Percentiles rank a stretch among this genome's conserved stretches.
These are phyloP conservation scores for Athelia psychrophila DNA, from an alignment of 1,284 basidiomycete species.

Conservation along the genomic window DNA sequence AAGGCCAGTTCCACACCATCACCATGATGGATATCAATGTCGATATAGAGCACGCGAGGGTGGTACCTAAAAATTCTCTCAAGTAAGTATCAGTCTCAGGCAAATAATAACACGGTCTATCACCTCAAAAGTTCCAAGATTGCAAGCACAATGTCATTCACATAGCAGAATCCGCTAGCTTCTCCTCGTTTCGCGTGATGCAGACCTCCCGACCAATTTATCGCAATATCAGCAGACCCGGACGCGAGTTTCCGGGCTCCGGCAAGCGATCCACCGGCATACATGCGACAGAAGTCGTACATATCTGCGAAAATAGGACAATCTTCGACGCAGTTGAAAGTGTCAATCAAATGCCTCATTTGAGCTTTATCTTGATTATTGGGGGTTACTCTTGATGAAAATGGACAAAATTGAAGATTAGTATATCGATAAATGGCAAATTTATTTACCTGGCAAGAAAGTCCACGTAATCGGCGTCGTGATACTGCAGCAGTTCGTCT, in stretches of 20 bases:
- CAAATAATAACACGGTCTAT: constrained; percentile 3
- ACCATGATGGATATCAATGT: constrained; percentile 97
- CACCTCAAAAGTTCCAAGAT: constrained; percentile 92
- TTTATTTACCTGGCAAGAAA: constrained; percentile 79
- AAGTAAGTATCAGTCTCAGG: neutral
- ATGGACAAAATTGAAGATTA: neutral
- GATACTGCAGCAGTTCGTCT: constrained; percentile 88
- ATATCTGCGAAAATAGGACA: constrained; percentile 93
- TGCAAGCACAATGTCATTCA: constrained; percentile 93
- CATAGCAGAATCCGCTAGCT: constrained; percentile 95
- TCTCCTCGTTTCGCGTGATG: constrained; percentile 97
- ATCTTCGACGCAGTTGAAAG: constrained; percentile 91
- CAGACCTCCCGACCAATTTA: constrained; percentile 96
- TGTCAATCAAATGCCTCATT: constrained; percentile 73
- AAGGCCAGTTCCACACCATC: constrained; percentile 98
- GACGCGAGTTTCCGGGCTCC: constrained; percentile 84
- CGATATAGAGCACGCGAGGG: constrained; percentile 92
- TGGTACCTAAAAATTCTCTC: constrained; percentile 57
- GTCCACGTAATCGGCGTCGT: constrained; percentile 93
- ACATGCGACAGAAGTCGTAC: constrained; percentile 91
- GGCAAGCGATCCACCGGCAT: constrained; percentile 88
- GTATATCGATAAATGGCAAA: constrained; percentile 1
- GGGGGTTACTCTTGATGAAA: constrained; percentile 68
- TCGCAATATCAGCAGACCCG: constrained; percentile 92
- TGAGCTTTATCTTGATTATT: constrained; percentile 63